Conservation (phyloP, 768 basidiomycete species). For the Dacryopinax spathularia region DNA sequence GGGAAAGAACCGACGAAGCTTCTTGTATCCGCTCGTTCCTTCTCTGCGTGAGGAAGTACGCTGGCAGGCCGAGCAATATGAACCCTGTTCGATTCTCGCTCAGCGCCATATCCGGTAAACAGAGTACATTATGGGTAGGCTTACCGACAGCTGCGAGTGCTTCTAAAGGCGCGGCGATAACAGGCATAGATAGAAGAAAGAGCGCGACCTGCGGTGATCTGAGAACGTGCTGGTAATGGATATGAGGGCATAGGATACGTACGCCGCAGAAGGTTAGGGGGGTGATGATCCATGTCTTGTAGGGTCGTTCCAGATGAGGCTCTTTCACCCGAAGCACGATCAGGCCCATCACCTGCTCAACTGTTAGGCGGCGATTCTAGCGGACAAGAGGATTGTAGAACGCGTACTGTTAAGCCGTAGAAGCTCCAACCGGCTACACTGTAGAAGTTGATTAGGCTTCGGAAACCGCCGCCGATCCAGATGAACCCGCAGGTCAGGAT, state of each 20-base stretch:
- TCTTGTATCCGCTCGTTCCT: constrained; percentile 7
- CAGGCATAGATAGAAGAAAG: constrained; percentile 84
- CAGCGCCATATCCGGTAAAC: background rate
- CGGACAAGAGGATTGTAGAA: background rate
- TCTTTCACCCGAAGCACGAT: constrained; percentile 82
- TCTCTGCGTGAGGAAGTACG: constrained; percentile 59
- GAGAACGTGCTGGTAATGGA: background rate
- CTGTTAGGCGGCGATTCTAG: background rate
- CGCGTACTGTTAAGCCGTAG: constrained; percentile 65
- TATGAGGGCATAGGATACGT: constrained; percentile 22
- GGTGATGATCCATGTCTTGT: constrained; percentile 81
- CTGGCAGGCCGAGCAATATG: constrained; percentile 60
- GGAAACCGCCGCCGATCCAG: constrained; percentile 75
- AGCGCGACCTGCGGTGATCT: constrained; percentile 50
- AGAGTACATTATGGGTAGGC: constrained; percentile 16
- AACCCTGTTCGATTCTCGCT: constrained; percentile 44
- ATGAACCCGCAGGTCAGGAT: constrained; percentile 64
- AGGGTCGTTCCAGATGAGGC: constrained; percentile 79
- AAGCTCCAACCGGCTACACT: constrained; percentile 79
- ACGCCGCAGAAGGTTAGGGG: constrained; percentile 82
- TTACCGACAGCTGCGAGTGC: constrained; percentile 74
- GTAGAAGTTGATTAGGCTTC: constrained; percentile 77
- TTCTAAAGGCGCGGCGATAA: constrained; percentile 82
- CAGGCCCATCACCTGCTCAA: constrained; percentile 61
- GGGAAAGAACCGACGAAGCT: background rate